These are phyloP conservation scores for Diutina scorzettiae DNA, from an alignment of 1,139 yeast species.

Conservation along the genomic window DNA sequence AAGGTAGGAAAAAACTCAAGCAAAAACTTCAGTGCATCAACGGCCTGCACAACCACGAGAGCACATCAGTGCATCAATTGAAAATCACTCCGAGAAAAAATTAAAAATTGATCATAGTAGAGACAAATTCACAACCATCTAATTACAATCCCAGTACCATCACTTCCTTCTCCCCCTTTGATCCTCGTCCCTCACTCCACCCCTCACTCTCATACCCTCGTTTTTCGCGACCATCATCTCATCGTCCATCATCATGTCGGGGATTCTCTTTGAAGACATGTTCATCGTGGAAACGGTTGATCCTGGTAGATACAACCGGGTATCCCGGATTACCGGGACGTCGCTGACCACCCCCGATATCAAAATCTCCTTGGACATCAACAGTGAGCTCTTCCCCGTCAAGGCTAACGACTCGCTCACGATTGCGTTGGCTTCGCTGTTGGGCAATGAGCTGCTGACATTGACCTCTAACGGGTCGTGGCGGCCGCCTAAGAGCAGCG, in stretches of 20 bases:
- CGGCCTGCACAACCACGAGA: too few relatives aligned
- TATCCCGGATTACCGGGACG: conserved; percentile 77
- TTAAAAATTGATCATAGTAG: too few relatives aligned
- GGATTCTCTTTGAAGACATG: conserved; percentile 86
- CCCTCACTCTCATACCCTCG: too few relatives aligned
- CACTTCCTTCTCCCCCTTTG: too few relatives aligned
- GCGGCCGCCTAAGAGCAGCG: conserved; percentile 86
- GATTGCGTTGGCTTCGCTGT: conserved; percentile 73
- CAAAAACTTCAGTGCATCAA: too few relatives aligned
- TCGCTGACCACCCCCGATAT: conserved; percentile 79
- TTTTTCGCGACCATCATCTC: too few relatives aligned
- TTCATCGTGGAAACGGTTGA: conserved; percentile 82
- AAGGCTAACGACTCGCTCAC: conserved; percentile 68
- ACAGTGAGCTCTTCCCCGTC: conserved; percentile 87
- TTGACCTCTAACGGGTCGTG: conserved; percentile 62
- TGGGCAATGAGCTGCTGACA: conserved; percentile 48
- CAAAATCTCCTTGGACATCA: conserved; percentile 80
- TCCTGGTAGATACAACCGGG: conserved; percentile 85
- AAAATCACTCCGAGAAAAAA: too few relatives aligned
- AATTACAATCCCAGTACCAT: too few relatives aligned
- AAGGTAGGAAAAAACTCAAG: too few relatives aligned
- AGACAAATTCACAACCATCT: too few relatives aligned
- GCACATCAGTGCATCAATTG: too few relatives aligned
- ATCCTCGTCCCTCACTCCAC: too few relatives aligned
- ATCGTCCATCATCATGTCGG: conserved; percentile 39